Evolutionary conservation across 805 yeast species (phyloP).

Genomic region (Lipomyces kockii): DNA sequence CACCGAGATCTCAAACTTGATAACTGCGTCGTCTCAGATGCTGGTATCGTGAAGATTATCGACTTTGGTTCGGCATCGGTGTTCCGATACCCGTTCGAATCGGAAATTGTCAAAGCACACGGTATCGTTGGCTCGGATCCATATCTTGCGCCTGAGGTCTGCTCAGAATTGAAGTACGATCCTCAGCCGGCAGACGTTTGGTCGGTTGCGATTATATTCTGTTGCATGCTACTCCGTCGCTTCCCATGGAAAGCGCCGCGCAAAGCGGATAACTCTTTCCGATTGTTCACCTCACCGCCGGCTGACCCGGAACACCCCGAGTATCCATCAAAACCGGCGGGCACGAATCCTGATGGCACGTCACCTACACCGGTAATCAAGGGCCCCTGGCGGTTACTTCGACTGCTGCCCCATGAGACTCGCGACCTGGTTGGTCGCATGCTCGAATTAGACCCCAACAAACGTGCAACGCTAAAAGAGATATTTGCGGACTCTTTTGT

Average conservation of each 20-base stretch:
- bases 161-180: slow-evolving; percentile 64
- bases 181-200: slow-evolving; percentile 89
- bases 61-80: slow-evolving; percentile 94
- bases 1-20: slow-evolving; percentile 93
- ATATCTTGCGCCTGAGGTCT: slow-evolving; percentile 90
- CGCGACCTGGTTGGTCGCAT: slow-evolving; percentile 65
- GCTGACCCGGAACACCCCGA: slow-evolving; percentile 31
- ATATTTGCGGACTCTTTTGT: slow-evolving; percentile 65
- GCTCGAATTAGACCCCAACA: slow-evolving; percentile 63
- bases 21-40: slow-evolving; percentile 79
- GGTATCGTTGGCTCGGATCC: slow-evolving; percentile 98
- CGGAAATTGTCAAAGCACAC: slow-evolving; percentile 63
- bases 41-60: slow-evolving; percentile 81
- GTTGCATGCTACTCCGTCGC: slow-evolving; percentile 83
- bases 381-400: slow-evolving; percentile 75
- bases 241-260: slow-evolving; percentile 98
- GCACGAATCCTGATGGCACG: slow-evolving; percentile 36
- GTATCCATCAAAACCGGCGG: slow-evolving; percentile 37
- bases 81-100: slow-evolving; percentile 67
- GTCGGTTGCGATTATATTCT: slow-evolving; percentile 90
- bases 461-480: slow-evolving; percentile 63
- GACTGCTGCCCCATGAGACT: slow-evolving; percentile 70
- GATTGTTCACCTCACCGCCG: slow-evolving; percentile 59
- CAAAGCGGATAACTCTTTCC: slow-evolving; percentile 70
- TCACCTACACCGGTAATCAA: slow-evolving; percentile 51